Evolutionary conservation across 179 eudicot species (phyloP).

Genomic region (Patellifolia procumbens): DNA sequence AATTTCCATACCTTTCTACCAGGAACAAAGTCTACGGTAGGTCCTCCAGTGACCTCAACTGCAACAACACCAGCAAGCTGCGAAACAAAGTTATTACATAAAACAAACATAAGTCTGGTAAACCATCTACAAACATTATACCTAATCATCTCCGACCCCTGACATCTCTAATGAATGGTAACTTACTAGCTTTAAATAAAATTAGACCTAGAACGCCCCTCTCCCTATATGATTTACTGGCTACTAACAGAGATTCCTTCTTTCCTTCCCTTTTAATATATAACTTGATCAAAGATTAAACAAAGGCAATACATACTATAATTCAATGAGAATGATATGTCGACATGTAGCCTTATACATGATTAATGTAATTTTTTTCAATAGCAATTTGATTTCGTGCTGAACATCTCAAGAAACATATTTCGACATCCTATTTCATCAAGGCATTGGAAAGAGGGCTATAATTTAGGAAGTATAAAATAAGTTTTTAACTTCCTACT

Average conservation of each 20-base stretch:
- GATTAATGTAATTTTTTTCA: slow-evolving; percentile 2
- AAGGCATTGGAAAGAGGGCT: neutral
- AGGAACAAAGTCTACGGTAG: slow-evolving; percentile 76
- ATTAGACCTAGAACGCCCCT: neutral
- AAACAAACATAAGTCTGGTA: neutral
- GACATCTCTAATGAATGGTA: neutral
- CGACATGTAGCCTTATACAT: neutral
- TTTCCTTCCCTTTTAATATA: neutral
- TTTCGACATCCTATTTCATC: neutral
- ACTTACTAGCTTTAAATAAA: neutral
- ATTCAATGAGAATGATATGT: neutral
- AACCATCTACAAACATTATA: neutral
- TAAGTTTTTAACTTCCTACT: neutral
- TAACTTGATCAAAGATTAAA: neutral
- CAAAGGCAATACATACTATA: neutral
- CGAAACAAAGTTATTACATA: slow-evolving; percentile 14
- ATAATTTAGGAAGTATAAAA: neutral
- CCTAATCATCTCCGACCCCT: too few species aligned
- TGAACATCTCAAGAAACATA: neutral
- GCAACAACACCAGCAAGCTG: slow-evolving; percentile 99
- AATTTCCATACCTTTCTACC: slow-evolving; percentile 72
- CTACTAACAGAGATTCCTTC: neutral
- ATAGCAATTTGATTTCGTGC: neutral
- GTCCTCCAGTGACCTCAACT: slow-evolving; percentile 97
- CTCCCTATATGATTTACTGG: neutral